These are phyloP conservation scores for Scutellospora calospora DNA, from an alignment of 371 early-diverging fungal species.

Conservation along the genomic window DNA sequence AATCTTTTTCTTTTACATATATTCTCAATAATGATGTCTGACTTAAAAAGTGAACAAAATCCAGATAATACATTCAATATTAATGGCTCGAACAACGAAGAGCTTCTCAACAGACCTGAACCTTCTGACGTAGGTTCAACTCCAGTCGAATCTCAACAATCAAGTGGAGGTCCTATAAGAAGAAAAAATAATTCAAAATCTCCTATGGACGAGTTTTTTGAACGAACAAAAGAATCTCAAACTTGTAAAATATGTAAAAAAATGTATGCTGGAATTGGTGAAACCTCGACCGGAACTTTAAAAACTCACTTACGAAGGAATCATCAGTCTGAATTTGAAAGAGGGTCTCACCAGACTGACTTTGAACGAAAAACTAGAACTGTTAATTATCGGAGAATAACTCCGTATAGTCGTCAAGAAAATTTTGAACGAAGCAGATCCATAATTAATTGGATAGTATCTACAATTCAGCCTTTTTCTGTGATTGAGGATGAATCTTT, in stretches of 20 bases:
- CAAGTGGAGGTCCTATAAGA: not conserved
- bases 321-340: not conserved
- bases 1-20: too few relatives aligned
- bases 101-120: too few relatives aligned
- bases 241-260: not conserved
- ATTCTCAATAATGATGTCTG: too few relatives aligned
- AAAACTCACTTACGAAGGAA: not conserved
- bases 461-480: slow-evolving; percentile 1
- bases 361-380: not conserved
- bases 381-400: not conserved
- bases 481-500: not conserved
- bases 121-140: too few relatives aligned
- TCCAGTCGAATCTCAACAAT: too few relatives aligned
- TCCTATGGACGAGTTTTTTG: not conserved
- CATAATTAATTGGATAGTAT: slow-evolving; percentile 1
- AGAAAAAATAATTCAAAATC: not conserved
- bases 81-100: too few relatives aligned
- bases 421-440: slow-evolving; percentile 6
- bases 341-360: not conserved
- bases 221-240: not conserved
- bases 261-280: not conserved
- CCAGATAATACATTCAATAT: too few relatives aligned
- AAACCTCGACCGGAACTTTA: not conserved
- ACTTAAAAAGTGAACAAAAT: too few relatives aligned
- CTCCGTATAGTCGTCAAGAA: not conserved